A percentile compares a stretch with the other conserved stretches of the same genome.
Evolutionary conservation across 371 early-diverging fungal genomes (phyloP).

Genomic region (Mucor mucedo): DNA sequence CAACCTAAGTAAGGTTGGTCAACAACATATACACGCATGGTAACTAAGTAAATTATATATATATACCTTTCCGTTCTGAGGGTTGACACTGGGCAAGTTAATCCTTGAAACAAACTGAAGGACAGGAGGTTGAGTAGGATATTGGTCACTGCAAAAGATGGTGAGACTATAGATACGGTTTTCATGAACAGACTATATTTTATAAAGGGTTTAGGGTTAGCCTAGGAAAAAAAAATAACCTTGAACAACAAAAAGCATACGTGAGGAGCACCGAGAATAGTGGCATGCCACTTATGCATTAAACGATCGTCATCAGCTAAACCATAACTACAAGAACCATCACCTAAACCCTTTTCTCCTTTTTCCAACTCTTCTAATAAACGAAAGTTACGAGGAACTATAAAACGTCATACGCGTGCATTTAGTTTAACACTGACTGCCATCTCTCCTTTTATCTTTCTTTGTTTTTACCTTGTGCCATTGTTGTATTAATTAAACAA

Average conservation of each 20-base stretch:
- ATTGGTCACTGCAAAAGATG: conserved; percentile 83
- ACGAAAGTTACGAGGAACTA: conserved; percentile 96
- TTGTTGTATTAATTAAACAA: conserved; percentile 5
- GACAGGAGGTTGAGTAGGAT: conserved; percentile 84
- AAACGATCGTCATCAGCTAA: conserved; percentile 88
- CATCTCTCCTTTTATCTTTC: background rate
- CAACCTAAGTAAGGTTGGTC: conserved; percentile 58
- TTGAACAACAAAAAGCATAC: conserved; percentile 48
- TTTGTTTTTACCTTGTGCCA: conserved; percentile 22
- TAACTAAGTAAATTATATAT: background rate
- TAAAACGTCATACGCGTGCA: background rate
- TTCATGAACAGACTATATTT: conserved; percentile 84
- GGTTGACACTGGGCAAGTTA: conserved; percentile 90
- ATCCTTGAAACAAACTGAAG: conserved; percentile 85
- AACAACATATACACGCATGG: too few relatives aligned
- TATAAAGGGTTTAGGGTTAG: background rate
- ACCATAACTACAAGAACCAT: conserved; percentile 94
- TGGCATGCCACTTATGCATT: conserved; percentile 89
- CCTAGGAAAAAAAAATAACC: too few relatives aligned
- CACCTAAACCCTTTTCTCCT: conserved; percentile 96
- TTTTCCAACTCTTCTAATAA: conserved; percentile 97
- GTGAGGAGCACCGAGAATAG: conserved; percentile 94
- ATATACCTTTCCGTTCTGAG: conserved; percentile 74
- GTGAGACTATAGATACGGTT: conserved; percentile 92
- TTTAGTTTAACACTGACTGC: background rate